Evolutionary conservation across 768 basidiomycete species (phyloP).

Genomic region (Ephemerocybe angulata): DNA sequence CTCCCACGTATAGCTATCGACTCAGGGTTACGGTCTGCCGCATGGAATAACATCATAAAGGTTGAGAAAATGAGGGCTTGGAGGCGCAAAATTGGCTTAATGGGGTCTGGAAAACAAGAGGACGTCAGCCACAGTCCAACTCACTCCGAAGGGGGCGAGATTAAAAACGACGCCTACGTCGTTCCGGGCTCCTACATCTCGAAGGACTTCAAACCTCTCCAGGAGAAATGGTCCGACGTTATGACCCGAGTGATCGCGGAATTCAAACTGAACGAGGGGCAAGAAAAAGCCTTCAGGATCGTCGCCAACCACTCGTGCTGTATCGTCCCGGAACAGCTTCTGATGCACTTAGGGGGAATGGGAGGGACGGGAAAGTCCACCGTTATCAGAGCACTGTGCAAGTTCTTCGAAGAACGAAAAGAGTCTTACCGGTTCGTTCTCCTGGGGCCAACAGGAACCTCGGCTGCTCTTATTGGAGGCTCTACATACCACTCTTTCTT

Average conservation of each 20-base stretch:
- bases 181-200: constrained; percentile 5
- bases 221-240: background rate
- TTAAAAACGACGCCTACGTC: constrained; percentile 4
- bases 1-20: background rate
- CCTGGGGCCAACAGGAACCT: constrained; percentile 24
- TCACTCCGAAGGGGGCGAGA: background rate
- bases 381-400: constrained; percentile 24
- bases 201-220: constrained; percentile 12
- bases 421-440: constrained; percentile 24
- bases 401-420: constrained; percentile 19
- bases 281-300: constrained; percentile 28
- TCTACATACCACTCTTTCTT: background rate
- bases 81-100: background rate
- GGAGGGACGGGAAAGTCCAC: constrained; percentile 33
- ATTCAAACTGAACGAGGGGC: constrained; percentile 25
- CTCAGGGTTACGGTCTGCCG: background rate
- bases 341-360: constrained; percentile 32
- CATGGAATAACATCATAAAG: background rate
- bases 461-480: constrained; percentile 17
- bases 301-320: constrained; percentile 24
- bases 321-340: constrained; percentile 16
- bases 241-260: constrained; percentile 8
- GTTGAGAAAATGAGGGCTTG: constrained; percentile 6
- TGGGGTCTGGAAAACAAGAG: background rate
- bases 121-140: background rate